Conservation (phyloP, 139 green algal species). For the Deuterostichococcus epilithicus region DNA sequence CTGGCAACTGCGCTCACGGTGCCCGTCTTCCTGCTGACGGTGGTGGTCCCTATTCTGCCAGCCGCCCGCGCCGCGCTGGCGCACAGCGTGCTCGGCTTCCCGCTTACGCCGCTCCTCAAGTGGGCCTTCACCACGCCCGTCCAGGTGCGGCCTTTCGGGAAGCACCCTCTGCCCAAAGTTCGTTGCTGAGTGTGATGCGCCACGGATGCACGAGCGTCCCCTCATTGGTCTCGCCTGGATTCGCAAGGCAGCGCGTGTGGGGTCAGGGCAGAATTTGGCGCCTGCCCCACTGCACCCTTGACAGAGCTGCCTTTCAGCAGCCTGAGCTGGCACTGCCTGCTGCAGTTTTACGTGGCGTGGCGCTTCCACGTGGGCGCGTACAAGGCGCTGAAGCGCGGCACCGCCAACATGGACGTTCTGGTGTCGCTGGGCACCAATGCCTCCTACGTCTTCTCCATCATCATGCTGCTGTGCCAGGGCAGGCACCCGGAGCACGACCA, state of each 20-base stretch:
- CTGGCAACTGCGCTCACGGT: slow-evolving; percentile 65
- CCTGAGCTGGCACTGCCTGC: neutral
- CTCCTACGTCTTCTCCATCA: slow-evolving; percentile 87
- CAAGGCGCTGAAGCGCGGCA: slow-evolving; percentile 51
- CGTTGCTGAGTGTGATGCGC: too few relatives aligned
- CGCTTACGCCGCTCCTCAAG: slow-evolving; percentile 76
- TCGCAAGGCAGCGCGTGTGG: too few relatives aligned
- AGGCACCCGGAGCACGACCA: neutral
- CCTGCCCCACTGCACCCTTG: too few relatives aligned
- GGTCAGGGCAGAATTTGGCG: too few relatives aligned
- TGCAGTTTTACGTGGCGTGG: slow-evolving; percentile 84
- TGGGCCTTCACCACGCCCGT: slow-evolving; percentile 83
- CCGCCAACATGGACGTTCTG: slow-evolving; percentile 96
- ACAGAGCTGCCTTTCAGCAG: too few relatives aligned
- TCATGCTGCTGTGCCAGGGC: slow-evolving; percentile 75
- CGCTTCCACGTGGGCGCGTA: slow-evolving; percentile 89
- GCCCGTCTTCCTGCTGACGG: slow-evolving; percentile 85
- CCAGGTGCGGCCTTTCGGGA: slow-evolving; percentile 24
- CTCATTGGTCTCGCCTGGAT: too few relatives aligned
- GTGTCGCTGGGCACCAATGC: slow-evolving; percentile 92
- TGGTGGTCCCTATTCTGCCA: slow-evolving; percentile 76
- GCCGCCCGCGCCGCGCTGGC: slow-evolving; percentile 8
- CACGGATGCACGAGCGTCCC: too few relatives aligned
- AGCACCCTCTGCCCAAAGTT: too few relatives aligned
- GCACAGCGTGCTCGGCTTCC: slow-evolving; percentile 59